Evolutionary conservation across 208 protist species (phyloP), one percentile per base, ranked within the genome.

Genomic region (Leishmania amazonensis): DNA sequence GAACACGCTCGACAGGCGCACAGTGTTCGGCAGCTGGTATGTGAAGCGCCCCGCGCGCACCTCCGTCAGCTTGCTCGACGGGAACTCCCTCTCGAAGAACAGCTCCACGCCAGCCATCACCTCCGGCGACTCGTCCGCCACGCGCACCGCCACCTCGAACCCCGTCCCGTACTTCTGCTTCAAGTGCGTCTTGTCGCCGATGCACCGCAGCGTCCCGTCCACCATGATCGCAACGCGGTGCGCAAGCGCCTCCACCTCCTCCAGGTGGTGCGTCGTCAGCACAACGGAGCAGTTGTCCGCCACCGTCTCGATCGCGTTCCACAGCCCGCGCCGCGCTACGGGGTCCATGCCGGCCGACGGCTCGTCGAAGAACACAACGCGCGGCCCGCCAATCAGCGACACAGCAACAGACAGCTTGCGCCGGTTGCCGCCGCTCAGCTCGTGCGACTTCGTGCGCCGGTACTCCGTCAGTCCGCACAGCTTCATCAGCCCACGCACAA

Each of bases 191-290:
- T 89, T 90, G 65, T 88, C 89, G 35, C 98, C 98, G 47, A 99
- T 83, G 81, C 95, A 98, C 15, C 87, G 87, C 38, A 99, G 79
- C n/a, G 78, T 83, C 53, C 97, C 98, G 76, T 95, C 86, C 47
- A 90, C 89, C 90, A 99, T 98, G 38, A 99, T 98, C 45, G 89
- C 95, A 1, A 98, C 87, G 47, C 93, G 87, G 75, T 92, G 74
- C 47, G 90, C 91, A 17, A 99, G 85, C 0, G 94, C 95, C 81
- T 98, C 95, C 76, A 94, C 91, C 89, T 99, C 97, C 77, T 98
- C 95, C 85, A 99, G 85, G 73, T 97, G 94, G 73, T 99, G 97
- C 51, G 96, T 98, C 42, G 97, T 98, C 49, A 99, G 83, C 75
- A 96, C 91, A 38, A 96, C 84, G n/a, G 93, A 87, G 87, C 93